A percentile compares a stretch with the other conserved stretches of the same genome.
These are phyloP conservation scores for Aspergillus sclerotiicarbonarius DNA, from an alignment of 495 filamentous ascomycete species.

Conservation along the genomic window DNA sequence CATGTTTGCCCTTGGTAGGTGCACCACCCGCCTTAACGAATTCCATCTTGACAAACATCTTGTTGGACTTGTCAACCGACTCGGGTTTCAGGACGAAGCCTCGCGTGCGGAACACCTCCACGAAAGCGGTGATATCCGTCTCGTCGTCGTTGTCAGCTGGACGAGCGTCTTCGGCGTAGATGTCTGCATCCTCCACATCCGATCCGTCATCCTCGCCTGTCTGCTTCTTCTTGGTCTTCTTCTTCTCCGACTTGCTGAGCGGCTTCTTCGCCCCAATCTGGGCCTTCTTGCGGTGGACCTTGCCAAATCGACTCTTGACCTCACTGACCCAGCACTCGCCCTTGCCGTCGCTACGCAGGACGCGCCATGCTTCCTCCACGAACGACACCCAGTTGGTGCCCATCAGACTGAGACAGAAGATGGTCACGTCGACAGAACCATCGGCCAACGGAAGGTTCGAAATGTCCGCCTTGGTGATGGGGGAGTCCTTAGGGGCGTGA, in stretches of 20 bases:
- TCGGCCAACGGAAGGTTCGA: conserved; percentile 73
- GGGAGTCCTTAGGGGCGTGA: conserved; percentile 54
- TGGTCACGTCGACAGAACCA: conserved; percentile 72
- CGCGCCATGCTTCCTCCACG: conserved; percentile 88
- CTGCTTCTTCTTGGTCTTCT: conserved; percentile 43
- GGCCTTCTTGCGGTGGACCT: conserved; percentile 55
- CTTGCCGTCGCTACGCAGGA: conserved; percentile 73
- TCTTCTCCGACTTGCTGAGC: conserved; percentile 54
- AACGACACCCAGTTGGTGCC: conserved; percentile 97
- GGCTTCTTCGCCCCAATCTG: conserved; percentile 63
- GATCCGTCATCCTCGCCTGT: conserved; percentile 35
- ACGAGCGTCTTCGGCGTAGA: conserved; percentile 50
- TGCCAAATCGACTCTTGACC: conserved; percentile 87
- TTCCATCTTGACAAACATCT: conserved; percentile 97
- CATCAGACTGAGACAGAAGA: conserved; percentile 97
- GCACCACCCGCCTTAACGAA: conserved; percentile 74
- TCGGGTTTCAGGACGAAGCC: conserved; percentile 71
- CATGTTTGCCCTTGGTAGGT: conserved; percentile 69
- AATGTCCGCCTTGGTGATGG: conserved; percentile 86
- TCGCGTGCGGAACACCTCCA: conserved; percentile 71
- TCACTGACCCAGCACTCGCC: conserved; percentile 96
- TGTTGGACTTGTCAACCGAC: conserved; percentile 78
- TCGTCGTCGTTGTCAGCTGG: conserved; percentile 45
- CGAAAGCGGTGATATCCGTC: conserved; percentile 85
- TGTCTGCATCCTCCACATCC: conserved; percentile 44